These are phyloP conservation scores for Iris pallida DNA, from an alignment of 116 monocot genomes.

Conservation along the genomic window DNA sequence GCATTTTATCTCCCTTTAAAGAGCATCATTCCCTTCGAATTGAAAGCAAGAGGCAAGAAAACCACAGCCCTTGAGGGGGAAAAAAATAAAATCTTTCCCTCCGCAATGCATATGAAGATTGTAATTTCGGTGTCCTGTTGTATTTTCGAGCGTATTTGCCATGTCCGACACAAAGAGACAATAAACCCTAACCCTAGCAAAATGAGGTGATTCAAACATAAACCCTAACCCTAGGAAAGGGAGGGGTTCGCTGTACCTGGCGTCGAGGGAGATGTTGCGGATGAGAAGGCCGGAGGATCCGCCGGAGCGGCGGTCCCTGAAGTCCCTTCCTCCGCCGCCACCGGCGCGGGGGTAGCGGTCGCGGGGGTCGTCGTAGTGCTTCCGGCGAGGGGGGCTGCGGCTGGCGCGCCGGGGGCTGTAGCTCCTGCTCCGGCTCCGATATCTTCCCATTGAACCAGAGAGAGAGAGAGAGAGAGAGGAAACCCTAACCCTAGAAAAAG, in stretches of 20 bases:
- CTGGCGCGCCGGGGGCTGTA: slow-evolving; percentile 40
- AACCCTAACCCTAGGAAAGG: slow-evolving; percentile 1
- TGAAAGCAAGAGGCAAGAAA: no score
- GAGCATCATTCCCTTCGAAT: no score
- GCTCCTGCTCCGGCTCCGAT: slow-evolving; percentile 56
- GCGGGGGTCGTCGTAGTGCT: slow-evolving; percentile 63
- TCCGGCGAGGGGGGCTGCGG: slow-evolving; percentile 49
- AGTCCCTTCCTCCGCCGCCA: slow-evolving; percentile 13
- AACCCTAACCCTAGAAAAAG: background rate
- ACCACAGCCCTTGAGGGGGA: no score
- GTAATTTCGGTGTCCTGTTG: no score
- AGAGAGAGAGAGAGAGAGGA: background rate
- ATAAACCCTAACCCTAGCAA: slow-evolving; percentile 8
- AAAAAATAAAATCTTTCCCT: no score
- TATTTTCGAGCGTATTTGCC: no score
- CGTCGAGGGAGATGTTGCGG: slow-evolving; percentile 84
- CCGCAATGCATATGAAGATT: no score
- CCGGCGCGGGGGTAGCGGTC: slow-evolving; percentile 32
- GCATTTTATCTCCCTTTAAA: no score
- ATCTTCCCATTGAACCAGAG: slow-evolving; percentile 25
- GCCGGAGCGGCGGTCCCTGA: slow-evolving; percentile 33
- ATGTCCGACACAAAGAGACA: background rate
- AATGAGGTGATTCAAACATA: no score
- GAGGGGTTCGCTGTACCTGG: slow-evolving; percentile 30
- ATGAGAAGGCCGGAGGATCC: slow-evolving; percentile 71